Evolutionary conservation across 116 monocot species (phyloP), one percentile per base, ranked within the genome.

Genomic region (Trichopus zeylanicus): DNA sequence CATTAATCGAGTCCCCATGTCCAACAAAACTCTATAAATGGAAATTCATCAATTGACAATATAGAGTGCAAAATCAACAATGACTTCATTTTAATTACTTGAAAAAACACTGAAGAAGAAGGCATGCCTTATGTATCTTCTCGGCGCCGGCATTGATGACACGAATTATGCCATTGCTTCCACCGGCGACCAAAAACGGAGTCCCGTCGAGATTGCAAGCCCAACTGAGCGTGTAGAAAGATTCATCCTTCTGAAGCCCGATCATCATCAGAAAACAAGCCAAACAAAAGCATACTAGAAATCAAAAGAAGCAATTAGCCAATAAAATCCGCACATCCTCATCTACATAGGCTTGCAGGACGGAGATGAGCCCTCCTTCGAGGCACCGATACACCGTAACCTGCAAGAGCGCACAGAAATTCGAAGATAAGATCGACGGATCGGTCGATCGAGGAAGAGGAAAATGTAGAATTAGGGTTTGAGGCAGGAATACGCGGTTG

Each of bases 221-320:
- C 95, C 95, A 95, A 61, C 90, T 87, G 69, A 95, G 55, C 46
- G 95, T 95, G 64, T 95, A 95, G 73, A 90, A 90, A 0, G 90
- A 95, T 66, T 95, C 95, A 53, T 95, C 87, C 73, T 95, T 90
- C 90, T 90, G 74, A 57, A 56, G n/a, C n/a, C n/a, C n/a, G n/a
- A n/a, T n/a, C n/a, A n/a, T n/a, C 16, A 56, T 64, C 27, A 72
- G 25, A n/a, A 57, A 47, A 56, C 5, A 61, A 20, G 28, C 34
- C 38, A 26, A 60, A 31, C 28, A 58, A 51, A 56, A 24, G n/a
- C 5, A 57, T 35, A 65, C 23, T 16, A 42, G n/a, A 42, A 42
- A 2, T 15, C 42, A 16, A 39, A 39, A 3, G 18, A 0, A 39
- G 18, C 0, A 3, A 39, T 2, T 11, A 42, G n/a, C 4, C 48